Evolutionary conservation across 106 monocot species (phyloP).

Genomic region (Ottelia alismoides): DNA sequence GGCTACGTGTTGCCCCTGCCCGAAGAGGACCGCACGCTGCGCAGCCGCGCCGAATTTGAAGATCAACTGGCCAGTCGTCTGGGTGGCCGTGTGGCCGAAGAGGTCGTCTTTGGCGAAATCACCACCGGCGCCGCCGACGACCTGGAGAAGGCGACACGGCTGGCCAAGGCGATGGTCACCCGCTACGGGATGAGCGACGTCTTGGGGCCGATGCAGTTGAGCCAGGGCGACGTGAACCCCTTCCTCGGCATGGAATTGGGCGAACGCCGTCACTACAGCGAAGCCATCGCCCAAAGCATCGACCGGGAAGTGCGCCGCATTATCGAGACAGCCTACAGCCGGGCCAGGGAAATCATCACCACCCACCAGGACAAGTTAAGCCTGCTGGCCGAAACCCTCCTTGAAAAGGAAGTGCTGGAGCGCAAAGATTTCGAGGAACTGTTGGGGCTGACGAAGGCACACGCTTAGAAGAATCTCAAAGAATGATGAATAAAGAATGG

Average conservation of each 20-base stretch:
- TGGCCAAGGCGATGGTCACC: slow-evolving; percentile 57
- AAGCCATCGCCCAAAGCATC: neutral
- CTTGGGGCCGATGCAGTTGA: neutral
- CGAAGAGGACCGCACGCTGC: slow-evolving; percentile 52
- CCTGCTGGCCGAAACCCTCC: neutral
- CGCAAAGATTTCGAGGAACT: neutral
- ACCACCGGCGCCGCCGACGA: slow-evolving; percentile 91
- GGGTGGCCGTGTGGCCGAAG: slow-evolving; percentile 82
- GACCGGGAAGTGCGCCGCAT: neutral
- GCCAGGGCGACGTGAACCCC: neutral
- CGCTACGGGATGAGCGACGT: neutral
- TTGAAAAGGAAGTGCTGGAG: neutral
- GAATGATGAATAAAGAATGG: no score
- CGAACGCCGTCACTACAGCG: neutral
- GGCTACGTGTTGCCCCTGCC: slow-evolving; percentile 92
- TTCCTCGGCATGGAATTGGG: neutral
- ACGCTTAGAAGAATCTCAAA: no score
- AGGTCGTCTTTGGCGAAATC: slow-evolving; percentile 85
- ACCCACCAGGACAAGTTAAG: neutral
- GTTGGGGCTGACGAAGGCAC: no score
- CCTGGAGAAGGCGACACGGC: slow-evolving; percentile 61
- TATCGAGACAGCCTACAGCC: neutral
- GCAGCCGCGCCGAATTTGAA: slow-evolving; percentile 49
- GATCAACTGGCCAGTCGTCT: slow-evolving; percentile 83
- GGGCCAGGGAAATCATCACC: neutral